A percentile compares a stretch with the other conserved stretches of the same genome.
Conservation (phyloP, 192 early-diverging fungal species). For the Geranomyces michiganensis region DNA sequence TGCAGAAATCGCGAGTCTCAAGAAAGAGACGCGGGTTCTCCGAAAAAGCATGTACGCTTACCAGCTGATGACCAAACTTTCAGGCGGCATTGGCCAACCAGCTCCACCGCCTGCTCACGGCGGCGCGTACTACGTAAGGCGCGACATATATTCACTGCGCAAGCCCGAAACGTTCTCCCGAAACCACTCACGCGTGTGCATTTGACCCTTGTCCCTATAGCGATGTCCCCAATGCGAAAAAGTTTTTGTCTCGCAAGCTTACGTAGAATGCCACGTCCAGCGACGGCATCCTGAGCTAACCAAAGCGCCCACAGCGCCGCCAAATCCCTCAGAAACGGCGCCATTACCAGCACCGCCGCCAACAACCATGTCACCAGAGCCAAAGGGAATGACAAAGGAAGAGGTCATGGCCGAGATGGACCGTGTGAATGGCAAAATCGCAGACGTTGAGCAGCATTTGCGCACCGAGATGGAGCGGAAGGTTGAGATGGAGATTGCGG, state of each 20-base stretch:
- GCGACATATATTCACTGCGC: no score
- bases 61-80: slow-evolving; percentile 56
- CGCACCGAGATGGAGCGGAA: slow-evolving; percentile 42
- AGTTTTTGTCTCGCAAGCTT: slow-evolving; percentile 41
- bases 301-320: not conserved
- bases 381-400: slow-evolving; percentile 13
- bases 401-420: slow-evolving; percentile 30
- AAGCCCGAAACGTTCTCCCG: no score
- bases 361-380: not conserved
- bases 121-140: slow-evolving; percentile 4
- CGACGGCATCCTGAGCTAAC: slow-evolving; percentile 42
- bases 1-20: slow-evolving; percentile 31
- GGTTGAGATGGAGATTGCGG: slow-evolving; percentile 37
- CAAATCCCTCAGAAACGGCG: not conserved
- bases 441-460: slow-evolving; percentile 34
- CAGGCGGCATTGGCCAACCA: slow-evolving; percentile 24
- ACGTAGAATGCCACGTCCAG: slow-evolving; percentile 47
- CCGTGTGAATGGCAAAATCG: slow-evolving; percentile 24
- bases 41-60: slow-evolving; percentile 56
- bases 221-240: slow-evolving; percentile 51
- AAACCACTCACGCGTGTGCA: not conserved
- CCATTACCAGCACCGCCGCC: not conserved
- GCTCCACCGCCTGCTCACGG: slow-evolving; percentile 1
- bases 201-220: slow-evolving; percentile 15
- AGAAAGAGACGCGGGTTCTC: slow-evolving; percentile 51